Evolutionary conservation across 2,329 filamentous ascomycete genomes (phyloP), one percentile per base, ranked within the genome.

Genomic region (Ophiocordyceps camponoti-rufipedis): DNA sequence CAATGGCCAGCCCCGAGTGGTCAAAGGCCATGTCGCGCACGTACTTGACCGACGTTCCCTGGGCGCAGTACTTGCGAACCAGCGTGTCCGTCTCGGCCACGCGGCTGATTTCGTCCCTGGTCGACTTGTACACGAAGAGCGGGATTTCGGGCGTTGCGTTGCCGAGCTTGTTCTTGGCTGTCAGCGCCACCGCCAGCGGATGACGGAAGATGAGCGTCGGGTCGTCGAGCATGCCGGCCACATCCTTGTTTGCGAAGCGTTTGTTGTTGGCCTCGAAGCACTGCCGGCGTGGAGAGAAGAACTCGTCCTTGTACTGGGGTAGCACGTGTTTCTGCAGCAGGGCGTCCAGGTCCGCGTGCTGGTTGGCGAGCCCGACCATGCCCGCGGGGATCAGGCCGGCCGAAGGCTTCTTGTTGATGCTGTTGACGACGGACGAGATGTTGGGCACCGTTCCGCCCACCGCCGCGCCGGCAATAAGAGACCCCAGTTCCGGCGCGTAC

Each of bases 71-170:
- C 13, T 54, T 51, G 0, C 57, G 45, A 0, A 71, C 60, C 16
- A 71, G 50, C 0, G 48, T 56, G 45, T 74, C 69, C 3, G 65
- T 70, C 29, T 67, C 63, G 5, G 50, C 55, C 3, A 70, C 56
- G 4, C 59, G 56, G n/a, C 62, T 66, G 46, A 71, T 53, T 46
- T 71, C 63, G 44, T 75, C 70, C 4, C 52, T 50, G 18, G 65
- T 58, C 0, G 68, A 65, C 51, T 74, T 72, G 55, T 74, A 73
- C 3, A 69, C 55, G 49, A 67, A 69, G 5, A 74, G 44, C 0
- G 71, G 71, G 49, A 71, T 68, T 29, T 59, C 51, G 1, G 71
- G 71, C 0, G 62, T 55, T 2, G 62, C 62, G 41, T 67, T 61
- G 16, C 55, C 54, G 2, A 58, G 55, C 32, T 51, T 51, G 32